Evolutionary conservation across 805 yeast genomes (phyloP).

Genomic region (Brettanomyces sp.): DNA sequence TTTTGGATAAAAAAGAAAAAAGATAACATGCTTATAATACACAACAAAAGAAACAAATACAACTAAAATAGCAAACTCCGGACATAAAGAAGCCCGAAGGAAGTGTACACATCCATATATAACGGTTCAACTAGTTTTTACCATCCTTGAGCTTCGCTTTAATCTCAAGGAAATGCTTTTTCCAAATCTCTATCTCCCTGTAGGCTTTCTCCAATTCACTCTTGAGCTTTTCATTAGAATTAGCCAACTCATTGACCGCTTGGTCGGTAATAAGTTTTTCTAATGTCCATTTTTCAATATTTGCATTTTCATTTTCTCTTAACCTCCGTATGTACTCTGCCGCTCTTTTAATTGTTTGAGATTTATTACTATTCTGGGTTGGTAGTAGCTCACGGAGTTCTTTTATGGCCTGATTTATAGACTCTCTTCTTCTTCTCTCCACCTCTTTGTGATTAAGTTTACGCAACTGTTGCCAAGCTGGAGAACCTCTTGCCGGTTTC

Average conservation of each 20-base stretch:
- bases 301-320: slow-evolving; percentile 81
- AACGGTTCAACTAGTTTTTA: no score
- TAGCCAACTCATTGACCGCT: slow-evolving; percentile 74
- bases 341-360: slow-evolving; percentile 80
- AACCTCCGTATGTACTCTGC: slow-evolving; percentile 84
- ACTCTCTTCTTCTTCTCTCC: slow-evolving; percentile 85
- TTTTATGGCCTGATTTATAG: slow-evolving; percentile 79
- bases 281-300: slow-evolving; percentile 90
- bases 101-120: no score
- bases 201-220: slow-evolving; percentile 85
- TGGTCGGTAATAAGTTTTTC: slow-evolving; percentile 90
- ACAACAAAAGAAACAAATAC: slow-evolving; percentile 3
- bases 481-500: slow-evolving; percentile 65
- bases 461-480: slow-evolving; percentile 76
- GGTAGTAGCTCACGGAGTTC: slow-evolving; percentile 73
- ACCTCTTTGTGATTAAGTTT: slow-evolving; percentile 93
- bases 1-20: neutral
- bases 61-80: neutral
- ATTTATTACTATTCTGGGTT: slow-evolving; percentile 78
- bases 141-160: neutral
- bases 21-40: neutral
- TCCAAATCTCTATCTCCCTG: slow-evolving; percentile 82
- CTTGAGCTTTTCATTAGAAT: slow-evolving; percentile 81
- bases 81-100: neutral
- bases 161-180: slow-evolving; percentile 31